phyloP scores from a whole-genome alignment of 2,329 filamentous ascomycete genomes.

The Fusarium sp. region DNA sequence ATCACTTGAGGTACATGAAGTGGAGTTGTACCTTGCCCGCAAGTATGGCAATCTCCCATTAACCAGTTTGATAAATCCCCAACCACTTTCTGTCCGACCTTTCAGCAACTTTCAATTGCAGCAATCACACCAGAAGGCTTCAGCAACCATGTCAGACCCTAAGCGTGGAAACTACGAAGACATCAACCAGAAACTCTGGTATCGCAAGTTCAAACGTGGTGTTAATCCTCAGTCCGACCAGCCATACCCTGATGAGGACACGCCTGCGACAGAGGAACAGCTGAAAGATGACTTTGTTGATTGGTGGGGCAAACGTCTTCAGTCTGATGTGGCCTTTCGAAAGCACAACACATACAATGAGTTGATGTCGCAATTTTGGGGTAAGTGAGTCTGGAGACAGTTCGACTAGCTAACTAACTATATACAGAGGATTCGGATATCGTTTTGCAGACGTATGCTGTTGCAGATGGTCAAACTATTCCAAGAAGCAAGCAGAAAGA shows the following conservation, averaged over 20 bases:
- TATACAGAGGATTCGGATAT: not conserved
- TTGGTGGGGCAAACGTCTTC: not conserved
- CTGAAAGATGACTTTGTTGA: constrained; percentile 1
- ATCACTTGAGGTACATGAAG: no score
- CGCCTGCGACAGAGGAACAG: not conserved
- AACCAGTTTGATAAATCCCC: not conserved
- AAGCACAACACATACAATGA: constrained; percentile 4
- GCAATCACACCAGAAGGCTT: not conserved
- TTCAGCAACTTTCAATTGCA: not conserved
- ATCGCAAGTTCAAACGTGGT: not conserved
- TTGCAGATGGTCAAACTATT: constrained; percentile 5
- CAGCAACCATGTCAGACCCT: not conserved
- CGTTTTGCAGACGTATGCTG: constrained; percentile 3
- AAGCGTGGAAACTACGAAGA: not conserved
- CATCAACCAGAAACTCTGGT: not conserved
- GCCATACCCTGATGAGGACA: not conserved
- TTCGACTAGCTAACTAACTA: no score
- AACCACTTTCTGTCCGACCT: not conserved
- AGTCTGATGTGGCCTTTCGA: not conserved
- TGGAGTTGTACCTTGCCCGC: no score
- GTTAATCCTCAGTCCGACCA: not conserved
- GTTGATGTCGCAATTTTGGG: constrained; percentile 1
- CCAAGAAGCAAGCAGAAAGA: not conserved
- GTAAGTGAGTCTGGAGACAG: not conserved
- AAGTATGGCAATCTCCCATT: no score